Percentiles rank a stretch among this genome's conserved stretches.
These are phyloP conservation scores for Cystobasidium slooffiae DNA, from an alignment of 1,284 basidiomycete genomes.

Conservation along the genomic window DNA sequence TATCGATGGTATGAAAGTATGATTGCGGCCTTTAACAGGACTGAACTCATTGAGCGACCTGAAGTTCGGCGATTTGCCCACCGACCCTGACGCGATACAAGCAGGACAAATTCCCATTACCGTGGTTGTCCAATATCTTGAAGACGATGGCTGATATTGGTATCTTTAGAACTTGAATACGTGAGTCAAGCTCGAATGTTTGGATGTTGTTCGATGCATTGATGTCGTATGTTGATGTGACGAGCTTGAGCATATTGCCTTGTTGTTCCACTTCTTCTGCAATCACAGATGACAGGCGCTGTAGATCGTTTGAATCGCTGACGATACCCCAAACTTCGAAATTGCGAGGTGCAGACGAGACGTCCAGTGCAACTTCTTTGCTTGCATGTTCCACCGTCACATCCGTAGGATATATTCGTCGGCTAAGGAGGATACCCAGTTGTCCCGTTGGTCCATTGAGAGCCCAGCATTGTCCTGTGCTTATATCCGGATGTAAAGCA, in stretches of 20 bases:
- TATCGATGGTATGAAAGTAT: too few relatives aligned
- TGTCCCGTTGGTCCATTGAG: constrained; percentile 77
- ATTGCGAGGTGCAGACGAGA: constrained; percentile 76
- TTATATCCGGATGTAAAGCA: constrained; percentile 78
- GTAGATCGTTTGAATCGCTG: constrained; percentile 72
- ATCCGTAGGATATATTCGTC: constrained; percentile 70
- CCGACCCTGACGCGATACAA: constrained; percentile 78
- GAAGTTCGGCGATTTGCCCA: constrained; percentile 10
- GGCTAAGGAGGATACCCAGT: constrained; percentile 76
- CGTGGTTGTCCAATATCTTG: constrained; percentile 82
- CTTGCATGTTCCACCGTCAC: constrained; percentile 88
- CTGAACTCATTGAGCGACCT: not conserved
- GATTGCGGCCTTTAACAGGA: not conserved
- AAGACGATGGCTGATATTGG: constrained; percentile 81
- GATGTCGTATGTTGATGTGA: constrained; percentile 79
- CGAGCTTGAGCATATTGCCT: constrained; percentile 70
- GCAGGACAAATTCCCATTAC: constrained; percentile 79
- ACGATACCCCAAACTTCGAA: constrained; percentile 89
- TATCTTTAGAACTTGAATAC: constrained; percentile 70
- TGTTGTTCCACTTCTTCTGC: constrained; percentile 42
- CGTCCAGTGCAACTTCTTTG: constrained; percentile 74
- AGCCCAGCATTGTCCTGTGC: constrained; percentile 90
- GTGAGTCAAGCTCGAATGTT: constrained; percentile 76
- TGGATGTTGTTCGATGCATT: constrained; percentile 72
- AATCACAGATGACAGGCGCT: constrained; percentile 61